Evolutionary conservation across 2,329 filamentous ascomycete genomes (phyloP).

Genomic region (Sordariomycetes sp.): DNA sequence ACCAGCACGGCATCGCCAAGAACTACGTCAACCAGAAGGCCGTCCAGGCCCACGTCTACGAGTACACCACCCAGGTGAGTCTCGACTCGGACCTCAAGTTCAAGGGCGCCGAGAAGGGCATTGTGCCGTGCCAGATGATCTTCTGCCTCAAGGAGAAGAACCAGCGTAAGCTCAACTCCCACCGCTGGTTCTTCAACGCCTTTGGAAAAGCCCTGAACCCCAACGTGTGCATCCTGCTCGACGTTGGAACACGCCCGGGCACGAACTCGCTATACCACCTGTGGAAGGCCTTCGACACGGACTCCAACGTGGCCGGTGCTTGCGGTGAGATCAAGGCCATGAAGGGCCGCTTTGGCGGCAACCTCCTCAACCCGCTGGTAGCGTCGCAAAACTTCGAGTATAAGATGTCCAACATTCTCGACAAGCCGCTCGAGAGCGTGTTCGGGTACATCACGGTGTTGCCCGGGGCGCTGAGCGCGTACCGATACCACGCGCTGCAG

Average conservation of each 20-base stretch:
- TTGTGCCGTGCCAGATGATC: conserved; percentile 94
- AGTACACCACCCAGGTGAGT: conserved; percentile 97
- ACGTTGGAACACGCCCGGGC: conserved; percentile 88
- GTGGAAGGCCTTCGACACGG: conserved; percentile 97
- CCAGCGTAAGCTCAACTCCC: conserved; percentile 93
- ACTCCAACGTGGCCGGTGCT: conserved; percentile 92
- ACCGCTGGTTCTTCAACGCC: conserved; percentile 98
- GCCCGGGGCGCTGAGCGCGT: conserved; percentile 87
- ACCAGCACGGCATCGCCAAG: conserved; percentile 97
- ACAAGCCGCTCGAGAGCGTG: conserved; percentile 92
- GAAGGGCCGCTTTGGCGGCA: conserved; percentile 72
- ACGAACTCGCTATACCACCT: conserved; percentile 88
- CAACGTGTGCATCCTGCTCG: conserved; percentile 91
- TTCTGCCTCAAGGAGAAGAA: conserved; percentile 99
- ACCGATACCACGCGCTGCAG: conserved; percentile 88
- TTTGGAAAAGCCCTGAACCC: conserved; percentile 87
- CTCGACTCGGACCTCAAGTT: conserved; percentile 93
- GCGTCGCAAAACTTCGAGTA: conserved; percentile 99
- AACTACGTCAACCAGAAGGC: conserved; percentile 94
- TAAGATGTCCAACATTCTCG: conserved; percentile 98
- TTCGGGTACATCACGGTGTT: conserved; percentile 98
- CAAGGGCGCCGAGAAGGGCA: conserved; percentile 97
- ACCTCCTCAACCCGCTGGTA: conserved; percentile 84
- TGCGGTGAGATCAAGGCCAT: conserved; percentile 97
- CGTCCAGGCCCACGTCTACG: conserved; percentile 93